Base-by-base conservation (phyloP, 192 early-diverging fungal species). In the Backusella tarrabulga region DNA sequence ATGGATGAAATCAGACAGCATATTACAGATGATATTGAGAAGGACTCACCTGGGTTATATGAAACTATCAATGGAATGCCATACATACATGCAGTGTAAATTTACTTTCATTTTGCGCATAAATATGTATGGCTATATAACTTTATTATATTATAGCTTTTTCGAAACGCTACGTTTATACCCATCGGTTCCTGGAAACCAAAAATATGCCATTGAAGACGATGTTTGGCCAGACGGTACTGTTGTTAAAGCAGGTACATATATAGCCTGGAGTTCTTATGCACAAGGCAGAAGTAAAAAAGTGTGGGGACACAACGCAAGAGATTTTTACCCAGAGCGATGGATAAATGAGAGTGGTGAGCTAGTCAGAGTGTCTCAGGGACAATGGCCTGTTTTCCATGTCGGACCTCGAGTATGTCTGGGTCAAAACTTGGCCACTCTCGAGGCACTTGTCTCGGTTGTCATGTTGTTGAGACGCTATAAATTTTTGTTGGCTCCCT, bases 291-390 rank as follows among this genome's bases (percentile, higher is more conserved):
- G 91, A 46, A 78, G 71, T 29, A 68, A 81, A 69, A 71, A 80
- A 9, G 79, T 92, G 15, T 94, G 92, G 92, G 92, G 92, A 11
- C 34, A 75, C 15, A 85, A 93, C 67, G 92, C 91, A 3, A 77
- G 71, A 42, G 76, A 87, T 68, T 94, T 91, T 78, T 71, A 82
- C 11, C 93, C 93, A 19, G 88, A 91, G 66, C 83, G 92, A 11
- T 94, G 92, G 89, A 73, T 93, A 17, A 80, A 83, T 19, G 75
- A 70, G 0, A 50, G 81, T 15, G 77, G 77, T 12, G 77, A 80
- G 14, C 56, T 78, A 12, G 80, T 75, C 44, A 67, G 54, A 26
- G 78, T 80, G 5, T 77, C 67, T 4, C 79, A 78, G 29, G 90
- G 77, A 73, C 86, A 88, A 76, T 91, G 82, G 67, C 79, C 85